Evolutionary conservation across 2,329 filamentous ascomycete genomes (phyloP).

Genomic region (Pseudocercospora fijiensis): DNA sequence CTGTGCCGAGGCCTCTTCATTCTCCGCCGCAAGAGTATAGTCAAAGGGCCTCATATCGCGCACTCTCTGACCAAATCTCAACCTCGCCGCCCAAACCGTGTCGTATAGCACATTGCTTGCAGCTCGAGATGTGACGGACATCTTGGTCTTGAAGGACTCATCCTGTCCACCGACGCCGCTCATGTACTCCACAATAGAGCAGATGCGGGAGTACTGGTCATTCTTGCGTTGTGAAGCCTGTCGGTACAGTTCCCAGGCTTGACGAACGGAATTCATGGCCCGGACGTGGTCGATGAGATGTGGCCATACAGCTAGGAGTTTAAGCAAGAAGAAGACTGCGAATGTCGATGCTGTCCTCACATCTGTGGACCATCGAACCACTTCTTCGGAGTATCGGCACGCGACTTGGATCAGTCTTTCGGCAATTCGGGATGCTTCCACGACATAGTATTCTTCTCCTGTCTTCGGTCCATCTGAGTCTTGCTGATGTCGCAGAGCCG

Average conservation of each 20-base stretch:
- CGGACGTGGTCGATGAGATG: slow-evolving; percentile 5
- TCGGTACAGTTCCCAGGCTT: slow-evolving; percentile 11
- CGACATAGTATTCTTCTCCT: not conserved
- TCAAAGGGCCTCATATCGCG: slow-evolving; percentile 9
- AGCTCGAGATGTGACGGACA: slow-evolving; percentile 5
- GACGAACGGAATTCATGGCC: slow-evolving; percentile 6
- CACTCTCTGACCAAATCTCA: slow-evolving; percentile 5
- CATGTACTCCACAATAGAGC: slow-evolving; percentile 13
- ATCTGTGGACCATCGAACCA: slow-evolving; percentile 6
- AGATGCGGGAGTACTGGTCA: slow-evolving; percentile 13
- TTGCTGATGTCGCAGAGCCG: not conserved
- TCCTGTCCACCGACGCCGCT: slow-evolving; percentile 11
- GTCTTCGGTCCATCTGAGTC: not conserved
- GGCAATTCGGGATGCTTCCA: slow-evolving; percentile 4
- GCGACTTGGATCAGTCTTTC: slow-evolving; percentile 9
- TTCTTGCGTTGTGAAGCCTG: slow-evolving; percentile 1
- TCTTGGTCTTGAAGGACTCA: slow-evolving; percentile 4
- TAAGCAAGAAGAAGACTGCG: slow-evolving; percentile 13
- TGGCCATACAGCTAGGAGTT: slow-evolving; percentile 5
- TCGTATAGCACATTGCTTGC: slow-evolving; percentile 8
- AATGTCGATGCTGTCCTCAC: slow-evolving; percentile 4
- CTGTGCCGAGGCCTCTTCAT: slow-evolving; percentile 3
- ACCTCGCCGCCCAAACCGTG: slow-evolving; percentile 8
- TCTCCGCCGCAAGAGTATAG: slow-evolving; percentile 10
- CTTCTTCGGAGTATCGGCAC: slow-evolving; percentile 1